These are phyloP conservation scores for Candida multigemmis DNA, from an alignment of 805 yeast species.

Conservation along the genomic window DNA sequence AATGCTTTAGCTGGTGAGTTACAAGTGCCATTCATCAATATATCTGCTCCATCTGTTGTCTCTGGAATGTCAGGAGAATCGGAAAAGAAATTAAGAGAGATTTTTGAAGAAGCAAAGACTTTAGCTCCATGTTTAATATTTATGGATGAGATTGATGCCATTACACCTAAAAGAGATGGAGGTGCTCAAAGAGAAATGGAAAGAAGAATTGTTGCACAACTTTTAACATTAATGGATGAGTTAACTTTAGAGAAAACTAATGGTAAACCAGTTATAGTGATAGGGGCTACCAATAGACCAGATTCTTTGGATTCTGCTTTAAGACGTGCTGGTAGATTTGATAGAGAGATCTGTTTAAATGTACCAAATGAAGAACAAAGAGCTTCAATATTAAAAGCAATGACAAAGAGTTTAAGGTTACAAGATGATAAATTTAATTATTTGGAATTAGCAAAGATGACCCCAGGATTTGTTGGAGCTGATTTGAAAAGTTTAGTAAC, in stretches of 20 bases:
- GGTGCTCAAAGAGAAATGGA: constrained; percentile 97
- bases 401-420: constrained; percentile 59
- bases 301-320: constrained; percentile 91
- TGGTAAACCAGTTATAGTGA: constrained; percentile 87
- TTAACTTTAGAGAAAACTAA: constrained; percentile 78
- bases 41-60: constrained; percentile 93
- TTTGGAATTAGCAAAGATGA: constrained; percentile 69
- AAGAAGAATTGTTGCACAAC: constrained; percentile 90
- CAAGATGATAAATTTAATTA: constrained; percentile 57
- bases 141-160: constrained; percentile 96
- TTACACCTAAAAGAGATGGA: constrained; percentile 96
- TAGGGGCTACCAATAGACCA: constrained; percentile 96
- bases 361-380: constrained; percentile 91
- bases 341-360: constrained; percentile 84
- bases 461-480: constrained; percentile 98
- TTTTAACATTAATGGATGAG: constrained; percentile 92
- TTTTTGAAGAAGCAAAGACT: constrained; percentile 84
- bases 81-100: constrained; percentile 86
- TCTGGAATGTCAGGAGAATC: constrained; percentile 99
- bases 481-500: constrained; percentile 89
- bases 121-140: constrained; percentile 90
- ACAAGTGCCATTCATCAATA: constrained; percentile 82
- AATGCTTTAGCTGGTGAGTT: constrained; percentile 93
- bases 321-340: constrained; percentile 95
- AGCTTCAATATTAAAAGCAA: constrained; percentile 61